Evolutionary conservation across 371 early-diverging fungal species (phyloP).

Genomic region (Mucor plumbeus): DNA sequence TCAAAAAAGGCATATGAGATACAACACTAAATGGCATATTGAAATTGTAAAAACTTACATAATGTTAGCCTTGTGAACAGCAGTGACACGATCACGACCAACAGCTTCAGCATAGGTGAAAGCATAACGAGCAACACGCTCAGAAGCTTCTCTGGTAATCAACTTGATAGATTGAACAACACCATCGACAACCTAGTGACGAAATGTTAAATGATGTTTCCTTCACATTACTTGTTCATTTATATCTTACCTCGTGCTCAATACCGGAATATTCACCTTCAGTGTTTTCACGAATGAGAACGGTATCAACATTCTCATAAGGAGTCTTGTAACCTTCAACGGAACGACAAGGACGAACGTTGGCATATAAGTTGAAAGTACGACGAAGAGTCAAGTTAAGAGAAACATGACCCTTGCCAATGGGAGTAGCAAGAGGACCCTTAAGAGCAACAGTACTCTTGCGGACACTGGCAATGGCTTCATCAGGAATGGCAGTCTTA

Average conservation of each 20-base stretch:
- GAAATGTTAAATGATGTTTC: background rate
- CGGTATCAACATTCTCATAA: conserved; percentile 96
- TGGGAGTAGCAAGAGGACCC: conserved; percentile 97
- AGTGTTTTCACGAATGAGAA: conserved; percentile 98
- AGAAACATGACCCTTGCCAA: conserved; percentile 98
- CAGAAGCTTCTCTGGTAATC: conserved; percentile 95
- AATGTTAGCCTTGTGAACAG: conserved; percentile 91
- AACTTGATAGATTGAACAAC: conserved; percentile 99
- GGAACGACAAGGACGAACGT: conserved; percentile 96
- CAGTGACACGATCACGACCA: conserved; percentile 93
- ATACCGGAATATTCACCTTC: conserved; percentile 99
- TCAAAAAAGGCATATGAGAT: background rate
- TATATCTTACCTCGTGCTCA: conserved; percentile 80
- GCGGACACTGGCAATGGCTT: conserved; percentile 88
- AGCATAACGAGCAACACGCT: conserved; percentile 93
- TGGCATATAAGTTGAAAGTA: conserved; percentile 98
- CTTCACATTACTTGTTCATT: background rate
- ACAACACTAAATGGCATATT: too few species aligned
- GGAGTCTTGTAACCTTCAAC: conserved; percentile 95
- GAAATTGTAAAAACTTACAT: conserved; percentile 32
- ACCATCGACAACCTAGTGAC: conserved; percentile 78
- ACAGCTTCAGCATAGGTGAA: conserved; percentile 91
- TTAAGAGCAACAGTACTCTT: conserved; percentile 96
- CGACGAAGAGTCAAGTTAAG: conserved; percentile 97
- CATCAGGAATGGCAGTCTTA: conserved; percentile 92